Percentiles rank a stretch among this genome's conserved stretches.
Evolutionary conservation across 2,329 filamentous ascomycete species (phyloP).

Genomic region (Ophiostoma sp.): DNA sequence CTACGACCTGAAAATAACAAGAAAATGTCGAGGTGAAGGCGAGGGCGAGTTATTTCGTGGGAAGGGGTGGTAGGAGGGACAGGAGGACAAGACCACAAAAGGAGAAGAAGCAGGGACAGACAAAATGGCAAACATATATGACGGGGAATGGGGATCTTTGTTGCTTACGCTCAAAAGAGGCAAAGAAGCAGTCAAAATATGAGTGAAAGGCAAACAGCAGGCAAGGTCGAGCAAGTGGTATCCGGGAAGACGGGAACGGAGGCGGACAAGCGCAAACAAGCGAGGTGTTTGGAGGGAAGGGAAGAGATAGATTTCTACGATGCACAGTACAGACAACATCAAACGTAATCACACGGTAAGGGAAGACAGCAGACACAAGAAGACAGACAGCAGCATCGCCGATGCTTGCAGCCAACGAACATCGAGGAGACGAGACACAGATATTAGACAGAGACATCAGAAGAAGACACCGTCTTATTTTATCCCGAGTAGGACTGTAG

Average conservation of each 20-base stretch:
- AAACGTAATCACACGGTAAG: background rate
- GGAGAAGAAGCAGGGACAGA: background rate
- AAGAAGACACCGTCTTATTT: background rate
- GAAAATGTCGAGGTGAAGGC: background rate
- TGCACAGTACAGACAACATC: background rate
- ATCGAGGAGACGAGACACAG: background rate
- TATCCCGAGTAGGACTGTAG: background rate
- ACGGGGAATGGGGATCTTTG: background rate
- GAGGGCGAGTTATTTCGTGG: background rate
- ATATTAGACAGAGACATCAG: background rate
- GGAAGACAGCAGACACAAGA: background rate
- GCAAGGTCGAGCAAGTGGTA: background rate
- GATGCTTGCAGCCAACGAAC: background rate
- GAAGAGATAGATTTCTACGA: background rate
- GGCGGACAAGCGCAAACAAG: background rate
- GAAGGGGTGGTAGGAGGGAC: constrained; percentile 1
- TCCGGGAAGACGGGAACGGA: background rate
- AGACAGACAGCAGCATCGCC: constrained; percentile 2
- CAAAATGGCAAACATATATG: background rate
- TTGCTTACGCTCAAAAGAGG: background rate
- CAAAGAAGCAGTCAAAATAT: background rate
- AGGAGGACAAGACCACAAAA: background rate
- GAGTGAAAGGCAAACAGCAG: background rate
- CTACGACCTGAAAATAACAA: background rate
- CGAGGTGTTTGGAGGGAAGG: constrained; percentile 11